Evolutionary conservation across 257 asterid species (phyloP).

Genomic region (Orobanche coerulescens): DNA sequence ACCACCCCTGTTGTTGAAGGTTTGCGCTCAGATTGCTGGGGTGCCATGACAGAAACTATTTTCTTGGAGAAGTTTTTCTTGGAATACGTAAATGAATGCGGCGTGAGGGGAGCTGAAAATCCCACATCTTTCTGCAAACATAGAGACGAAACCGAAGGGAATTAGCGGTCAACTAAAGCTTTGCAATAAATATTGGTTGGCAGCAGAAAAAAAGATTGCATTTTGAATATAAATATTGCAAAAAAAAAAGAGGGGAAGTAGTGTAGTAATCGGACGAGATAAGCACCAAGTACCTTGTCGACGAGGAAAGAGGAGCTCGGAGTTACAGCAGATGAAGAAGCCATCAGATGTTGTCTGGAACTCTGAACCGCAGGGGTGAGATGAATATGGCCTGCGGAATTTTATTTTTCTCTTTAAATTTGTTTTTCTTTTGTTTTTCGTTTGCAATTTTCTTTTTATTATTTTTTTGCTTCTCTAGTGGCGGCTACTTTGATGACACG

Average conservation of each 20-base stretch:
- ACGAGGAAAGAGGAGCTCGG: slow-evolving; percentile 37
- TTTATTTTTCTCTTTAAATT: background rate
- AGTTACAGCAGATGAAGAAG: slow-evolving; percentile 48
- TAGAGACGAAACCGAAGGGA: slow-evolving; percentile 5
- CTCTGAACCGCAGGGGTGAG: too few relatives aligned
- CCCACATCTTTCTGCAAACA: slow-evolving; percentile 54
- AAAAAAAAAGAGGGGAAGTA: too few relatives aligned
- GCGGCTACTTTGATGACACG: background rate
- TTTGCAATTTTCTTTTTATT: too few relatives aligned
- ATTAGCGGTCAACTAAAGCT: background rate
- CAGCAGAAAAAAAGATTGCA: background rate
- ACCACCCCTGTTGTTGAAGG: slow-evolving; percentile 83
- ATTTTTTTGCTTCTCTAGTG: background rate
- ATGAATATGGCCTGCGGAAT: background rate
- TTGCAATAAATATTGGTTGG: background rate
- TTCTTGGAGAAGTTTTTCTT: slow-evolving; percentile 41
- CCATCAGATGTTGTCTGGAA: slow-evolving; percentile 33
- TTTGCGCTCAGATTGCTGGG: slow-evolving; percentile 66
- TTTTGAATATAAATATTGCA: too few relatives aligned
- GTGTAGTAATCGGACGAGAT: background rate
- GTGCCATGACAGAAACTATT: slow-evolving; percentile 69
- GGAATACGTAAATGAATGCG: slow-evolving; percentile 36
- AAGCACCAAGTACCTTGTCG: slow-evolving; percentile 35
- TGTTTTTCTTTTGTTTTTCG: background rate
- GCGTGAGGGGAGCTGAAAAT: slow-evolving; percentile 40